Percentiles rank a stretch among this genome's conserved stretches.
phyloP scores from a whole-genome alignment of 345 rosid genomes.

The Luvunga scandens region DNA sequence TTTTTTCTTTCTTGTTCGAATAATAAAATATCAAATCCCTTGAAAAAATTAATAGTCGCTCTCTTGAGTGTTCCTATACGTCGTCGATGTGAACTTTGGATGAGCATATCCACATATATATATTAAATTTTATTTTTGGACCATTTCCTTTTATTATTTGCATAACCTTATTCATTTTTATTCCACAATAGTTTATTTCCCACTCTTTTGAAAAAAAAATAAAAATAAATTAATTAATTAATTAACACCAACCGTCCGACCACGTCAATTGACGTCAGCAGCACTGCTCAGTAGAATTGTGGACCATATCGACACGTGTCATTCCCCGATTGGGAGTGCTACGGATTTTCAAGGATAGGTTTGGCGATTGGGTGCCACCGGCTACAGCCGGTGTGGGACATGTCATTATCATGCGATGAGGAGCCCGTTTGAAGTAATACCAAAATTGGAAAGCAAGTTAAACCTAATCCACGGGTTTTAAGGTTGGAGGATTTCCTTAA shows the following conservation, averaged over 20 bases:
- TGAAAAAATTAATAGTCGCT: too few relatives aligned
- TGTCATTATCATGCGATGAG: conserved; percentile 5
- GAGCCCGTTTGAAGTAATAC: conserved; percentile 9
- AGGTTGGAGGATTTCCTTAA: conserved; percentile 31
- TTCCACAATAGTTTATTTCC: background rate
- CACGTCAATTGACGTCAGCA: background rate
- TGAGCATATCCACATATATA: too few relatives aligned
- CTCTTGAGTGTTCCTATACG: too few relatives aligned
- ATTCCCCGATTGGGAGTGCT: background rate
- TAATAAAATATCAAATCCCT: too few relatives aligned
- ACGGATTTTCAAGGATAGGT: background rate
- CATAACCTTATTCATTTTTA: background rate
- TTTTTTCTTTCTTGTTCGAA: too few relatives aligned
- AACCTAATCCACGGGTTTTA: conserved; percentile 13
- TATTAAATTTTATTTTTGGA: background rate
- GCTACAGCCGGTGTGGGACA: conserved; percentile 22
- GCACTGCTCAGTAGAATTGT: background rate
- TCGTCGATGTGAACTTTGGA: too few relatives aligned
- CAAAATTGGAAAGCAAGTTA: conserved; percentile 25
- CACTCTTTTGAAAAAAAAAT: too few relatives aligned
- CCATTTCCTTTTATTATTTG: background rate
- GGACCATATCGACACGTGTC: conserved; percentile 14
- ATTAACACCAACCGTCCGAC: conserved; percentile 14
- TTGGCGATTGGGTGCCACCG: conserved; percentile 19
- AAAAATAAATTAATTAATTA: too few relatives aligned